Percentiles rank a stretch among this genome's conserved stretches.
Conservation (phyloP, 768 basidiomycete species). For the Chiua virens region DNA sequence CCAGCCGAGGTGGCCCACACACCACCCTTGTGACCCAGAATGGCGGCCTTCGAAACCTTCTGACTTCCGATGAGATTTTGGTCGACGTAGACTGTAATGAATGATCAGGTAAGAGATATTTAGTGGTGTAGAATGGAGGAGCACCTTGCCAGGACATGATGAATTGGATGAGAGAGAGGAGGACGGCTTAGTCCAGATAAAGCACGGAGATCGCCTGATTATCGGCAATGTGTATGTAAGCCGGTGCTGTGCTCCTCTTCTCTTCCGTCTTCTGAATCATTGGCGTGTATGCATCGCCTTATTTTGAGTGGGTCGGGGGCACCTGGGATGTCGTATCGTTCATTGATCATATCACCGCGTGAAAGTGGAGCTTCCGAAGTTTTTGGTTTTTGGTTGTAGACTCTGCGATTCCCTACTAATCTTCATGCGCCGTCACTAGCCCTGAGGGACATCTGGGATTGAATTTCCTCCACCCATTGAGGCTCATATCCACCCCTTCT, state of each 20-base stretch:
- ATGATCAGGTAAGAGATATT: conserved; percentile 31
- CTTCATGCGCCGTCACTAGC: too few species aligned
- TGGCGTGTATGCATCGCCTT: too few species aligned
- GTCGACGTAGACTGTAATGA: conserved; percentile 75
- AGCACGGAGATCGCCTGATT: conserved; percentile 32
- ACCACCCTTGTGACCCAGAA: conserved; percentile 29
- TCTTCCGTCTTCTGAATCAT: too few species aligned
- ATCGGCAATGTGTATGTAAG: conserved; percentile 30
- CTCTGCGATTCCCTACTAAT: too few species aligned
- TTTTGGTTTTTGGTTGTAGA: too few species aligned
- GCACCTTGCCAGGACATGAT: conserved; percentile 75
- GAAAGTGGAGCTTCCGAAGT: too few species aligned
- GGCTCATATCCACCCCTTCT: too few species aligned
- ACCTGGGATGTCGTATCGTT: too few species aligned
- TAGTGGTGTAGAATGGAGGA: conserved; percentile 21
- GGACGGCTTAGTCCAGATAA: conserved; percentile 1
- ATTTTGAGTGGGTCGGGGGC: too few species aligned
- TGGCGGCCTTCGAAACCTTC: conserved; percentile 71
- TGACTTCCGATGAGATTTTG: conserved; percentile 70
- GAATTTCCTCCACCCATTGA: too few species aligned
- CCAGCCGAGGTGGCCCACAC: conserved; percentile 29
- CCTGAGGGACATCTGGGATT: too few species aligned
- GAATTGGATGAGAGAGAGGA: conserved; percentile 9
- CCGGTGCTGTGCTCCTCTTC: conserved; percentile 14
- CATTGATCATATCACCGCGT: too few species aligned